phyloP scores from a whole-genome alignment of 2,329 filamentous ascomycete genomes.

The Beauveria bassiana region DNA sequence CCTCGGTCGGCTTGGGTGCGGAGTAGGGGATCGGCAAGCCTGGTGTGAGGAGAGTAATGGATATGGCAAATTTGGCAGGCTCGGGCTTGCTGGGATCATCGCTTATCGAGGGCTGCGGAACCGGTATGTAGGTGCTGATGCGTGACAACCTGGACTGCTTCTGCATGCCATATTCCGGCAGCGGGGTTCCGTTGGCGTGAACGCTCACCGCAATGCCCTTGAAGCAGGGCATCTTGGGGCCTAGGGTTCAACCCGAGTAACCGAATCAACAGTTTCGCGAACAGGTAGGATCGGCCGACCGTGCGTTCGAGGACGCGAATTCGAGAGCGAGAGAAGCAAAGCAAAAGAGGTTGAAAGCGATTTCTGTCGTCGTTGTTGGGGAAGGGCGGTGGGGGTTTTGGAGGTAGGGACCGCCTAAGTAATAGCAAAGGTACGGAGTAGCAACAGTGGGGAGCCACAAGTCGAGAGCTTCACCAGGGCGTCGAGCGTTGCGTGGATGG shows the following conservation, averaged over 20 bases:
- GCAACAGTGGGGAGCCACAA: background rate
- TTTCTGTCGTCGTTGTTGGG: conserved; percentile 7
- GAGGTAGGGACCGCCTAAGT: background rate
- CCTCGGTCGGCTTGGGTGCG: conserved; percentile 68
- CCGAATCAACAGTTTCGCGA: background rate
- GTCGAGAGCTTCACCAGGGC: background rate
- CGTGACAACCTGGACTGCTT: conserved; percentile 84
- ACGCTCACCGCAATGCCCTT: conserved; percentile 98
- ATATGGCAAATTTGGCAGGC: conserved; percentile 94
- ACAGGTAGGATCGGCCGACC: background rate
- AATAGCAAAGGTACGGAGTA: background rate
- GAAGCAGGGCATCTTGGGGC: conserved; percentile 77
- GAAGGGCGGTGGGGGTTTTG: conserved; percentile 10
- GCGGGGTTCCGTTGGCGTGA: conserved; percentile 70
- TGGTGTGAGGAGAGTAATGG: conserved; percentile 88
- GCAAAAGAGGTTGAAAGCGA: background rate
- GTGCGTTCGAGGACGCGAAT: background rate
- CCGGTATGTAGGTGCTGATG: conserved; percentile 95
- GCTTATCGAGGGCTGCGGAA: conserved; percentile 72
- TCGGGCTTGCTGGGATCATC: conserved; percentile 65
- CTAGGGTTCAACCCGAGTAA: background rate
- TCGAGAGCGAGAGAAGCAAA: background rate
- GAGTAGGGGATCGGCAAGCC: conserved; percentile 88
- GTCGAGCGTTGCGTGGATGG: background rate
- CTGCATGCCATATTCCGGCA: conserved; percentile 90